Conservation (phyloP, 495 filamentous ascomycete genomes). For the Podospora bellae-mahoneyi region DNA sequence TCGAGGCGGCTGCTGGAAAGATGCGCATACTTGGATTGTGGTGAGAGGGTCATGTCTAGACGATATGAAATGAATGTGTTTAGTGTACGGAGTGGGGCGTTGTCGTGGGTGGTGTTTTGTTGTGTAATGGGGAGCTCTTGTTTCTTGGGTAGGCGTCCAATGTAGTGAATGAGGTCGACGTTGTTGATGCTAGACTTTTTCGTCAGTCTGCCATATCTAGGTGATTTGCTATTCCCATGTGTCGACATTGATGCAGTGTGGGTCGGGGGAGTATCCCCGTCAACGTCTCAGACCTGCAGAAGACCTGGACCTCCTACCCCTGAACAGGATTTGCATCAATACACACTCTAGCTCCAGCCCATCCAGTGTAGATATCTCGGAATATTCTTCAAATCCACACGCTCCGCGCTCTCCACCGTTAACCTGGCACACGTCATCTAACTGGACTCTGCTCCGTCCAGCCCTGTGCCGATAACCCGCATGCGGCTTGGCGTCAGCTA, state of each 20-base stretch:
- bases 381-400: background rate
- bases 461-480: conserved; percentile 8
- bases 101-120: too few relatives aligned
- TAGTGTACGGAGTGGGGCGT: background rate
- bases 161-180: background rate
- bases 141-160: too few relatives aligned
- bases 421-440: background rate
- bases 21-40: background rate
- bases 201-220: too few relatives aligned
- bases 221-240: too few relatives aligned
- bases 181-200: background rate
- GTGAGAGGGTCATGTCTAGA: background rate
- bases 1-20: background rate
- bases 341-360: background rate
- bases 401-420: background rate
- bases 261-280: too few relatives aligned
- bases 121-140: too few relatives aligned
- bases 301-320: background rate
- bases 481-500: conserved; percentile 10
- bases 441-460: background rate
- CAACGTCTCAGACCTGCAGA: background rate
- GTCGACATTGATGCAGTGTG: too few relatives aligned
- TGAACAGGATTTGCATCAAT: background rate
- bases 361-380: background rate
- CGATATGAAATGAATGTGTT: background rate